Percentiles rank a stretch among this genome's conserved stretches.
Conservation (phyloP, 2,329 filamentous ascomycete genomes). For the Cercospora sojina region DNA sequence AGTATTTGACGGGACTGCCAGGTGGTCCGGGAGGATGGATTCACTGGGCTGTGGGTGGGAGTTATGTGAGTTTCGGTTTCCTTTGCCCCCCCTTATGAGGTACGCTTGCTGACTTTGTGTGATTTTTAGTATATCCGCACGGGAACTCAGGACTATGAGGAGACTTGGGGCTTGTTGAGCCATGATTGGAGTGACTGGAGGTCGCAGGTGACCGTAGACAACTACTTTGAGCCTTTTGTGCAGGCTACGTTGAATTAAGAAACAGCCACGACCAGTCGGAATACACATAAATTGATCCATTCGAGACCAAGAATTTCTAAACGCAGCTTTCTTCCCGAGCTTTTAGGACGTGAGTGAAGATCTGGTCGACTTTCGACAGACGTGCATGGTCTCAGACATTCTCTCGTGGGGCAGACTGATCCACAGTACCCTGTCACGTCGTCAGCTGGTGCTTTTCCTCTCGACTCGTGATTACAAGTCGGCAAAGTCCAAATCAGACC, state of each 20-base stretch:
- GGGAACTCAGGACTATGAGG: constrained; percentile 3
- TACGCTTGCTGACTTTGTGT: neutral
- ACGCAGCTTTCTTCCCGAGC: neutral
- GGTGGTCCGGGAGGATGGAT: constrained; percentile 57
- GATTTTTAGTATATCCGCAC: constrained; percentile 33
- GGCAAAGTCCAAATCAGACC: neutral
- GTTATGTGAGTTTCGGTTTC: constrained; percentile 45
- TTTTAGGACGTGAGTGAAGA: neutral
- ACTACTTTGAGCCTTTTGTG: constrained; percentile 24
- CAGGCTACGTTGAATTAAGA: constrained; percentile 15
- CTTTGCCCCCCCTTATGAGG: neutral
- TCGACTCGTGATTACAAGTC: neutral
- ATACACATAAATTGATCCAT: neutral
- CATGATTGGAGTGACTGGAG: constrained; percentile 52
- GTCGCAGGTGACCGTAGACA: constrained; percentile 18
- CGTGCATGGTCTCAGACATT: neutral
- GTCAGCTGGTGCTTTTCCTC: neutral
- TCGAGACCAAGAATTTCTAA: neutral
- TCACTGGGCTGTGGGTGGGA: constrained; percentile 53
- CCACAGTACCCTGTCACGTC: neutral
- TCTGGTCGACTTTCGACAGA: neutral
- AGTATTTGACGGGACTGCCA: constrained; percentile 46
- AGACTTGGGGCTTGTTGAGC: constrained; percentile 48
- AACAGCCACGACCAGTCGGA: neutral
- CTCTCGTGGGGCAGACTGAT: neutral